Evolutionary conservation across 2,329 filamentous ascomycete species (phyloP), one percentile per base, ranked within the genome.

Genomic region (Escovopsis sp.): DNA sequence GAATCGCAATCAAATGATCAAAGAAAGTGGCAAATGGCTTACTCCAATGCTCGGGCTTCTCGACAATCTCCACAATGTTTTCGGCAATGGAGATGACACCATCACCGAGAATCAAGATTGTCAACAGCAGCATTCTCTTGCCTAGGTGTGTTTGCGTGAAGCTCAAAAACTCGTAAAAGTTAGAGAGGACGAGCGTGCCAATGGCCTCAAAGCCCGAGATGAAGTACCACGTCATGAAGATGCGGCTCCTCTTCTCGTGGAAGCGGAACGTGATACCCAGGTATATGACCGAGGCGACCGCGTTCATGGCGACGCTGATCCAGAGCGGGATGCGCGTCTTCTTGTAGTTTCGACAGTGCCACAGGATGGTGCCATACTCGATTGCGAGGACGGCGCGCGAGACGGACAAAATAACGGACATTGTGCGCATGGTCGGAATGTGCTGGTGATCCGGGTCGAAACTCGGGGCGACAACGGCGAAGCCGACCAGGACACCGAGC

Each of bases 61-160:
- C 58, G 1, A 67, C 65, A 8, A 70, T 60, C 1, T 64, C 69
- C 34, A 69, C 71, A 14, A 80, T 71, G 31, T 64, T 63, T 43
- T 62, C 58, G 1, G 60, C 58, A 7, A 80, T 61, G n/a, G 72
- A 69, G 33, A 80, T 76, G 13, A 78, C 71, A 39, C 76, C 76
- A 51, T 81, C 77, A 12, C 78, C 77, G 44, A 81, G 69, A 43
- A 82, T 75, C 45, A 81, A 79, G 38, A 81, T 63, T 0, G 76
- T 81, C 42, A 81, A 61, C 2, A 80, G 62, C 11, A 69, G 71
- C 67, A 81, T 71, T 9, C 79, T 68, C 50, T 77, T 73, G 51
- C 76, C 75, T 42, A 81, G 55, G 52, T 80, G 74, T 0, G 74
- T 81, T 43, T 71, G 64, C 45, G 74, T 69, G 51, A 81, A 77